Evolutionary conservation across 176 grass and related monocot species (phyloP).

Genomic region (Rhynchospora breviuscula): DNA sequence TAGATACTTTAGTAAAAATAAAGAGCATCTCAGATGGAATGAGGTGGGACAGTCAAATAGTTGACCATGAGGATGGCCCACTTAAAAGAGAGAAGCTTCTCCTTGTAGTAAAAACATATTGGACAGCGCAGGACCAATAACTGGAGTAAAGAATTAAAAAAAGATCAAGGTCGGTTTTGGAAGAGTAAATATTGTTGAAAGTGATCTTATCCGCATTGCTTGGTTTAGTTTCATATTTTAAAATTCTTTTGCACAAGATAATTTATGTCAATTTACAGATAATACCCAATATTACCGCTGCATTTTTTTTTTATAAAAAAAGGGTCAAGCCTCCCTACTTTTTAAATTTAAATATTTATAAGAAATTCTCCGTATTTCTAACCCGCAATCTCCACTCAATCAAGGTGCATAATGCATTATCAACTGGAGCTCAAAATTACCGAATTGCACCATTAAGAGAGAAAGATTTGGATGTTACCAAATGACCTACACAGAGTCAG

Average conservation of each 20-base stretch:
- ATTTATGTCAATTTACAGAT: not conserved
- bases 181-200: not conserved
- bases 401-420: too few relatives aligned
- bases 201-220: not conserved
- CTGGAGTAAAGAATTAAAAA: constrained; percentile 18
- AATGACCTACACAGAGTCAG: not conserved
- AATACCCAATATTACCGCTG: not conserved
- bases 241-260: not conserved
- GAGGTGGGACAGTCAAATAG: constrained; percentile 46
- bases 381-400: too few relatives aligned
- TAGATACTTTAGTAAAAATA: constrained; percentile 35
- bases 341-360: too few relatives aligned
- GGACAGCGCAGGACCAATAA: constrained; percentile 33
- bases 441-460: too few relatives aligned
- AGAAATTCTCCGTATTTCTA: too few relatives aligned
- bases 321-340: too few relatives aligned
- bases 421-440: too few relatives aligned
- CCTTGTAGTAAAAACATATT: constrained; percentile 37
- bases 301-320: not conserved
- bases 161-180: not conserved
- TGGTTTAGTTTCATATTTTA: not conserved
- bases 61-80: constrained; percentile 43
- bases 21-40: constrained; percentile 43
- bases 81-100: constrained; percentile 44
- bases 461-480: not conserved